Evolutionary conservation across 1,284 basidiomycete species (phyloP).

Genomic region (Grifola frondosa): DNA sequence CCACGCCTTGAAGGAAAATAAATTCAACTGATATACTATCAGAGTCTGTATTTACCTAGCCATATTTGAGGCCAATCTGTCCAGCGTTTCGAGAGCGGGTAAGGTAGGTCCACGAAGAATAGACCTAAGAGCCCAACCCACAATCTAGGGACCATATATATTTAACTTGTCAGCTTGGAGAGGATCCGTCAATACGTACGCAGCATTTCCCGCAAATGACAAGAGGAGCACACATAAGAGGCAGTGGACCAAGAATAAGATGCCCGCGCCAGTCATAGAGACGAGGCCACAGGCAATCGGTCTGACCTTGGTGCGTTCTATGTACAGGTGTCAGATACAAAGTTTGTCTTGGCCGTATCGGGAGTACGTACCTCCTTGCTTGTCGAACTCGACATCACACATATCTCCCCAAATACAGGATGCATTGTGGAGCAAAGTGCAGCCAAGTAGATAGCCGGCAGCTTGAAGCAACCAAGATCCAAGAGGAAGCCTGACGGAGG

Average conservation of each 20-base stretch:
- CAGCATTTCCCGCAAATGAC: slow-evolving; percentile 5
- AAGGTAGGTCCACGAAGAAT: slow-evolving; percentile 38
- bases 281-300: slow-evolving; percentile 40
- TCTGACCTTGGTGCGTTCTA: slow-evolving; percentile 40
- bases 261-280: slow-evolving; percentile 35
- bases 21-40: no score
- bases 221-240: slow-evolving; percentile 30
- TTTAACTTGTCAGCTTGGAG: no score
- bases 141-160: slow-evolving; percentile 30
- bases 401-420: slow-evolving; percentile 24
- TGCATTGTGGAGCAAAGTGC: slow-evolving; percentile 13
- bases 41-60: no score
- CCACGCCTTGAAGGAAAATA: not conserved
- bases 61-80: not conserved
- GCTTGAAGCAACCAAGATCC: not conserved
- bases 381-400: slow-evolving; percentile 25
- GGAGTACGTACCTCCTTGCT: slow-evolving; percentile 20
- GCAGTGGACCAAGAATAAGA: slow-evolving; percentile 39
- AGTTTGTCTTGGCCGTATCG: no score
- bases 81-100: slow-evolving; percentile 15
- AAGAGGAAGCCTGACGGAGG: not conserved
- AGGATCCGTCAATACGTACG: no score
- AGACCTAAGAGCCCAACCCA: slow-evolving; percentile 37
- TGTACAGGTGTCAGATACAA: no score
- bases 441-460: not conserved